A percentile compares a stretch with the other conserved stretches of the same genome.
Evolutionary conservation across 306 rosid genomes (phyloP).

Genomic region (Hippophae gyantsensis): DNA sequence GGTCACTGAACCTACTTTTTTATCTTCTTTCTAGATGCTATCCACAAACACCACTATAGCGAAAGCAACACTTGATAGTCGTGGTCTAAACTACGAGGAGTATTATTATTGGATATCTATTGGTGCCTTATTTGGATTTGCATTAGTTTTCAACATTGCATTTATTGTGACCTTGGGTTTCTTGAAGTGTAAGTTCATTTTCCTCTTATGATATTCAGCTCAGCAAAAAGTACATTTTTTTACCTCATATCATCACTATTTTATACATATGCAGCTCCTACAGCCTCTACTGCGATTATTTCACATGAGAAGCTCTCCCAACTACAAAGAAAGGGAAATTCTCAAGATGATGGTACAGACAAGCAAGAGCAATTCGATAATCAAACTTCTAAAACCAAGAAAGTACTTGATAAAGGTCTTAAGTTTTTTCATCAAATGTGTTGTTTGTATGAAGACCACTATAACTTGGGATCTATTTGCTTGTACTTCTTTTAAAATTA

Average conservation of each 20-base stretch:
- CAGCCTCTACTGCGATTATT: not conserved
- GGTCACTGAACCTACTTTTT: not conserved
- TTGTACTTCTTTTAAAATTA: no score
- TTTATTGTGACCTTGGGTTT: not conserved
- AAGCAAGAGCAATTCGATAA: not conserved
- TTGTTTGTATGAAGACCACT: not conserved
- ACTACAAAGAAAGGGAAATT: not conserved
- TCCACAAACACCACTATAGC: not conserved
- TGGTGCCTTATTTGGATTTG: not conserved
- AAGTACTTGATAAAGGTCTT: conserved; percentile 7
- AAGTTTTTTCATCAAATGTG: no score
- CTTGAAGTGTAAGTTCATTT: not conserved
- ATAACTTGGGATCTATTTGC: no score
- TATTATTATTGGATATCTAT: not conserved
- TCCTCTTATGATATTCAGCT: not conserved
- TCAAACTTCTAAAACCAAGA: not conserved
- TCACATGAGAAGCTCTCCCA: not conserved
- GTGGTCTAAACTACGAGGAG: not conserved
- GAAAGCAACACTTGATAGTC: not conserved
- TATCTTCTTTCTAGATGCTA: not conserved
- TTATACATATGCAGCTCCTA: not conserved
- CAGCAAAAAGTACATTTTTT: not conserved
- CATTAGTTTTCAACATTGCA: not conserved
- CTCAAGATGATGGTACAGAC: not conserved
- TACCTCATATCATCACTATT: not conserved